A percentile compares a stretch with the other conserved stretches of the same genome.
These are phyloP conservation scores for Candida wancherniae DNA, from an alignment of 805 yeast species.

Conservation along the genomic window DNA sequence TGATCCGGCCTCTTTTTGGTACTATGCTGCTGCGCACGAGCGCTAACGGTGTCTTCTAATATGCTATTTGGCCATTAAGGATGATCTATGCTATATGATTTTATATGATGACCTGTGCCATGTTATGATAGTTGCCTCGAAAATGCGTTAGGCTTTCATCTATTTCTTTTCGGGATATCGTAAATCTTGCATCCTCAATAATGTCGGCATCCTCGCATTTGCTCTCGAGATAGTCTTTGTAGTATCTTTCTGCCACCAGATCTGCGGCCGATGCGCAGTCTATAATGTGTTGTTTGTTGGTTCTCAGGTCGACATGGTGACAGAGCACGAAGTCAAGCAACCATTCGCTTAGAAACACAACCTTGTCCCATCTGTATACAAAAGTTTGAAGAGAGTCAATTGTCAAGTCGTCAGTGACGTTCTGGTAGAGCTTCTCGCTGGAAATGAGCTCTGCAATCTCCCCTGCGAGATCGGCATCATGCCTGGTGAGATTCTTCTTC, in stretches of 20 bases:
- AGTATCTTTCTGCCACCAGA: neutral
- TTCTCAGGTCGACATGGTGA: slow-evolving; percentile 3
- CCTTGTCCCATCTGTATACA: slow-evolving; percentile 22
- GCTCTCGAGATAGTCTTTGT: slow-evolving; percentile 6
- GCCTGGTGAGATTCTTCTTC: too few relatives aligned
- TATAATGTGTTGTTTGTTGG: neutral
- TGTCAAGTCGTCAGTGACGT: slow-evolving; percentile 8
- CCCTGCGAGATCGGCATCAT: neutral
- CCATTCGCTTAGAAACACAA: slow-evolving; percentile 23
- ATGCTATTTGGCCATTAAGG: too few relatives aligned
- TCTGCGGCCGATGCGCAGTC: slow-evolving; percentile 3
- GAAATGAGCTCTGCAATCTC: slow-evolving; percentile 4
- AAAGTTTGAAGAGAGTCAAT: slow-evolving; percentile 15
- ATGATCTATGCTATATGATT: too few relatives aligned
- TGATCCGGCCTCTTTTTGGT: slow-evolving; percentile 18
- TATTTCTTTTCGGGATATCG: slow-evolving; percentile 3
- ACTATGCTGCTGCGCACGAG: neutral
- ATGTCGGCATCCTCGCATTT: slow-evolving; percentile 11
- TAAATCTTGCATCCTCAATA: slow-evolving; percentile 9
- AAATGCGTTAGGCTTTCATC: too few relatives aligned
- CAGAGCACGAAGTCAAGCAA: slow-evolving; percentile 12
- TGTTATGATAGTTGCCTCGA: too few relatives aligned
- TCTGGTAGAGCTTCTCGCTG: slow-evolving; percentile 4
- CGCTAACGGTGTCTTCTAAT: too few relatives aligned
- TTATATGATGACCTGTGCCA: too few relatives aligned